Conservation (phyloP, 176 grass and related monocot genomes). For the Elaeis guineensis region DNA sequence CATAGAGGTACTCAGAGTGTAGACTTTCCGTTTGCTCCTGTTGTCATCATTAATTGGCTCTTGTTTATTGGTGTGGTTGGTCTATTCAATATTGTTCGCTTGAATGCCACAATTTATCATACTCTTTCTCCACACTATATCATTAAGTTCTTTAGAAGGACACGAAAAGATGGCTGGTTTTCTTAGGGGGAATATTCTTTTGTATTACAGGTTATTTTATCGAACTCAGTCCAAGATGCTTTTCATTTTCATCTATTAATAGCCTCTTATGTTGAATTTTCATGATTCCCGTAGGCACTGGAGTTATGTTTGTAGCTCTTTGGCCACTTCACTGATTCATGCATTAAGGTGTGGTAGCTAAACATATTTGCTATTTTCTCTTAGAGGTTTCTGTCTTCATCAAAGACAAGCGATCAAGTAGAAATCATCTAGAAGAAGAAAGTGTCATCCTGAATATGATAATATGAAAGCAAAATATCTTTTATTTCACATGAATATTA, state of each 20-base stretch:
- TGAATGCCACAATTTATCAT: conserved; percentile 68
- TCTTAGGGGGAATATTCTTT: conserved; percentile 86
- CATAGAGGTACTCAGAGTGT: conserved; percentile 89
- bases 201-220: conserved; percentile 63
- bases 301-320: conserved; percentile 93
- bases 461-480: too few species aligned
- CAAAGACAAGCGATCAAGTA: too few species aligned
- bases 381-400: neutral
- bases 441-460: too few species aligned
- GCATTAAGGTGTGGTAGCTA: conserved; percentile 62
- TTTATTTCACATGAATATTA: too few species aligned
- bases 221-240: too few species aligned
- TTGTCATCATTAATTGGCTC: conserved; percentile 81
- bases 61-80: conserved; percentile 61
- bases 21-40: conserved; percentile 83
- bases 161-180: conserved; percentile 90
- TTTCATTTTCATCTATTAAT: neutral
- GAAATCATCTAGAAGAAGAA: too few species aligned
- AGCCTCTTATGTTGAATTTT: neutral
- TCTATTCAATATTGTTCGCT: conserved; percentile 73
- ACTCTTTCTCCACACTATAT: conserved; percentile 82
- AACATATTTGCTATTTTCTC: conserved; percentile 7
- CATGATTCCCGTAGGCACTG: conserved; percentile 45
- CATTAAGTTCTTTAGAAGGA: conserved; percentile 59
- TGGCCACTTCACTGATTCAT: conserved; percentile 75